Percentiles rank a stretch among this genome's conserved stretches.
Conservation (phyloP, 805 yeast species). For the Saccharomycopsis fermentans region DNA sequence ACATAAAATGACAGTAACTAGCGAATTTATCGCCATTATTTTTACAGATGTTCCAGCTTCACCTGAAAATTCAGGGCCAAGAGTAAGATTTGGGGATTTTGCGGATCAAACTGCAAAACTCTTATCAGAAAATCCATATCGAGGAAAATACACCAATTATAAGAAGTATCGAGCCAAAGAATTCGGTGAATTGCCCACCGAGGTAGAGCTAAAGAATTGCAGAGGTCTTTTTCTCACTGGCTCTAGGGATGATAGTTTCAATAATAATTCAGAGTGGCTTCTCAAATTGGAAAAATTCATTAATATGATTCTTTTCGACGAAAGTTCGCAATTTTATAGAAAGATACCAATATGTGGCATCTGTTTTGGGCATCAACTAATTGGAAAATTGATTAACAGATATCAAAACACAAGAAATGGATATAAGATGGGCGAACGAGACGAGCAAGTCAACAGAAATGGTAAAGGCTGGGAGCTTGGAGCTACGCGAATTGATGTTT, state of each 20-base stretch:
- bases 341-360: constrained; percentile 52
- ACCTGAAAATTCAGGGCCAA: background rate
- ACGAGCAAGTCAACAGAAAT: constrained; percentile 39
- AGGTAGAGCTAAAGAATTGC: constrained; percentile 15
- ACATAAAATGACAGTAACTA: background rate
- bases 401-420: background rate
- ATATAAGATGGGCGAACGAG: background rate
- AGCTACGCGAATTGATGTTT: constrained; percentile 37
- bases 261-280: constrained; percentile 31
- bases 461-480: constrained; percentile 70
- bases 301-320: constrained; percentile 16
- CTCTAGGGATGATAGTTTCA: constrained; percentile 37
- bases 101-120: constrained; percentile 37
- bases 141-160: constrained; percentile 21
- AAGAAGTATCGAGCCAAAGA: constrained; percentile 32
- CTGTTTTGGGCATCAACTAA: constrained; percentile 83
- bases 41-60: constrained; percentile 19
- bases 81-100: constrained; percentile 37
- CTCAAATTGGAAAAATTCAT: constrained; percentile 30
- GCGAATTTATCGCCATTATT: constrained; percentile 20
- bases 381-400: constrained; percentile 43
- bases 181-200: constrained; percentile 22
- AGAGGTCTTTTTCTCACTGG: constrained; percentile 39
- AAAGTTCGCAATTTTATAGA: constrained; percentile 15
- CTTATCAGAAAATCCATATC: constrained; percentile 19